These are phyloP conservation scores for Diaporthe nobilis DNA, from an alignment of 2,329 filamentous ascomycete genomes.

Conservation along the genomic window DNA sequence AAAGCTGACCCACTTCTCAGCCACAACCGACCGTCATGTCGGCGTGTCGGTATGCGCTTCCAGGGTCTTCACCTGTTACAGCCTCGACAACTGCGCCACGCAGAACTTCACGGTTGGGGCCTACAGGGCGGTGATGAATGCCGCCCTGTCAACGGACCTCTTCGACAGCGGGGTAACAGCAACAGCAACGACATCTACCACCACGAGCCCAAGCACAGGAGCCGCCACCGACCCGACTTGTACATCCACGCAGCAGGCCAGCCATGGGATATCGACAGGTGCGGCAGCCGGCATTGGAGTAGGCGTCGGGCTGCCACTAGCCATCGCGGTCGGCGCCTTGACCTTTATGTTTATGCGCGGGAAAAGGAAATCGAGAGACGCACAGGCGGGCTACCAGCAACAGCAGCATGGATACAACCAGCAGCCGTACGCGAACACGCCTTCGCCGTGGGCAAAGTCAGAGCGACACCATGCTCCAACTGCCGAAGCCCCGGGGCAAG, in stretches of 20 bases:
- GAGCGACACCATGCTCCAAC: neutral
- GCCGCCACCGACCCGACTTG: neutral
- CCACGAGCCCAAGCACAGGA: neutral
- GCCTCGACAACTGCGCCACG: neutral
- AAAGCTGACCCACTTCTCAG: neutral
- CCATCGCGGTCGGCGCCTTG: neutral
- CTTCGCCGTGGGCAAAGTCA: neutral
- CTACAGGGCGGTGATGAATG: constrained; percentile 1
- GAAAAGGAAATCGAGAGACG: neutral
- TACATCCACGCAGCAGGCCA: neutral
- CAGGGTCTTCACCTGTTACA: neutral
- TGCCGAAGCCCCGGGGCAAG: neutral
- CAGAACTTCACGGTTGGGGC: neutral
- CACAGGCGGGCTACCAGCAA: neutral
- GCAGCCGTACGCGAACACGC: neutral
- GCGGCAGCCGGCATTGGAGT: constrained; percentile 25
- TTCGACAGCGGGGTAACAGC: constrained; percentile 4
- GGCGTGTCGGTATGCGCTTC: constrained; percentile 13
- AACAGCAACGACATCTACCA: neutral
- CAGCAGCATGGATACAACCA: neutral
- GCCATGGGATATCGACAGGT: neutral
- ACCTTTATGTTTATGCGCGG: neutral
- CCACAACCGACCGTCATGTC: neutral
- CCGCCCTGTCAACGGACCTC: neutral
- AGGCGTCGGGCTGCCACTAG: constrained; percentile 17